Base-by-base conservation (phyloP, 2,329 filamentous ascomycete species). In the Exophiala aquamarina region DNA sequence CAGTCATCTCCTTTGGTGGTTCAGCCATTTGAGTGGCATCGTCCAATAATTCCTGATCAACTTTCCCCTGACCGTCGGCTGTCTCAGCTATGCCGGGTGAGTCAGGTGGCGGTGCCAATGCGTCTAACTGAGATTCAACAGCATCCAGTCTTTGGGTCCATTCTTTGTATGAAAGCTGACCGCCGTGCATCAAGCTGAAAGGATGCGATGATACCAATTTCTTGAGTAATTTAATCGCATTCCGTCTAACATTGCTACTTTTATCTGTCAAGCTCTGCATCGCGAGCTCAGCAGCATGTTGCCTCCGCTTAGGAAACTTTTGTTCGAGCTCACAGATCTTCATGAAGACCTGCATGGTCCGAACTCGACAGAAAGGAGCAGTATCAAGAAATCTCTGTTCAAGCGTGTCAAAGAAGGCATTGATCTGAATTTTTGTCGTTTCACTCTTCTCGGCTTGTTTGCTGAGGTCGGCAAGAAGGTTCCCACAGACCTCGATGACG, bases 361-460 rank as follows among this genome's bases (percentile, higher is more conserved):
- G 81, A 68, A 87, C 94, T 61, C 93, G 82, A 65, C 90, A 96
- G 70, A 97, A 98, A 0, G 93, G 94, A 67, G 97, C 98, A 62
- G 95, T 82, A 61, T 98, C 93, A 40, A 97, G 77, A 68, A 98
- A 98, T 10, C 93, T 84, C 70, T 97, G 92, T 64, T 98, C 91
- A 2, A 98, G 75, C 0, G 97, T 91, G 61, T 97, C 92, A 61
- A 97, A 97, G 65, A 97, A 98, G 15, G 91, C 90, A 58, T 94
- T 93, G 51, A 98, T 86, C 65, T 98, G 93, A 0, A 87, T 89
- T 68, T 95, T 95, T 73, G 92, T 86, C 65, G 93, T 93, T 59
- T 97, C 92, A 60, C 85, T 88, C 41, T 89, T 82, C 65, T 97
- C 92, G 63, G 94, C 89, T 60, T 94, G 86, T 63, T 87, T 92